Evolutionary conservation across 345 rosid species (phyloP), one percentile per base, ranked within the genome.

Genomic region (Durio zibethinus): DNA sequence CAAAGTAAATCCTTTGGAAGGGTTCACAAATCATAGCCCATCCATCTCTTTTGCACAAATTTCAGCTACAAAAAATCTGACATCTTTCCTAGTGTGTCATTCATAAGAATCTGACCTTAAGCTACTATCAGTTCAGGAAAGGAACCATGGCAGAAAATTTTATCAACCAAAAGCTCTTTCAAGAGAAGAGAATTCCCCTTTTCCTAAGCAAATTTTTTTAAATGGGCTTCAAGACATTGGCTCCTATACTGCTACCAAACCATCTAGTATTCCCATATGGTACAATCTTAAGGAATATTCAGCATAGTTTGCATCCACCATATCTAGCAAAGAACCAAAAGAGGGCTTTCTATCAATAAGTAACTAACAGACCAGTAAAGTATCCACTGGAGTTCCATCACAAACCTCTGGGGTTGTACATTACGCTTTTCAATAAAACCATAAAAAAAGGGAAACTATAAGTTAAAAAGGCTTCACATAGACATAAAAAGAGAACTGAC

Each of bases 401-500:
- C 72, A 23, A 7, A 25, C 72, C n/a, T 42, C 25, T 9, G 53
- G 10, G 52, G 38, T 42, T 47, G 20, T 42, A 40, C 52, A 40
- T 66, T 38, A 65, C n/a, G 18, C 14, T 38, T 64, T 35, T 40
- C 29, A 65, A 2, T 38, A 21, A 67, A 67, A 42, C 48, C 48
- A 42, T n/a, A 43, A 18, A 43, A 25, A 14, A 25, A 10, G 1
- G 23, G 21, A 69, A 69, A 45, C 23, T 68, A 25, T 0, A 27
- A 56, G 1, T 21, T 25, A 38, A 36, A 73, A 45, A 73, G n/a
- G 27, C 38, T 75, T 77, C 35, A 59, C 25, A 72, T 35, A 40
- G 43, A 63, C 18, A 10, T 0, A 79, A 64, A 76, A 15, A 79
- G 67, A 61, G 79, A 29, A 70, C 70, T 18, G 65, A 96, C 99